These are phyloP conservation scores for Rhodocollybia butyracea DNA, from an alignment of 768 basidiomycete species.

Conservation along the genomic window DNA sequence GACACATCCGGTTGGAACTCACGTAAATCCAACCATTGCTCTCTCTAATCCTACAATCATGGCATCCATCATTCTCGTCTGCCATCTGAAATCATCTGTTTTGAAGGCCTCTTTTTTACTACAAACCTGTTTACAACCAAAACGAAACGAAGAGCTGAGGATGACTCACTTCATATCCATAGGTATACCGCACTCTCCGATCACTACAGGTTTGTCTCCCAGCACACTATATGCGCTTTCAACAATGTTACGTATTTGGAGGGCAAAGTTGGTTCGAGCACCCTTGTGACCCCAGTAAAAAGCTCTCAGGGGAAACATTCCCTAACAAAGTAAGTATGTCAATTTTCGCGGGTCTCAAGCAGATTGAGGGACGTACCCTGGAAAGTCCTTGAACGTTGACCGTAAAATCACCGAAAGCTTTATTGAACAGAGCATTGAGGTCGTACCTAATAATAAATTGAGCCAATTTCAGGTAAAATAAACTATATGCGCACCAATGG, in stretches of 20 bases:
- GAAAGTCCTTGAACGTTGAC: conserved; percentile 94
- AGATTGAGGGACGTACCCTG: conserved; percentile 42
- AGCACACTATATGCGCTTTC: conserved; percentile 64
- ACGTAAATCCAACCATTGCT: conserved; percentile 83
- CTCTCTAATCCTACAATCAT: conserved; percentile 81
- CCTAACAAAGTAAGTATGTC: conserved; percentile 39
- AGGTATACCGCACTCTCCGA: conserved; percentile 93
- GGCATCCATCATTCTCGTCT: conserved; percentile 92
- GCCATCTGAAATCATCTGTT: conserved; percentile 76
- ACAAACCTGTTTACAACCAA: background rate
- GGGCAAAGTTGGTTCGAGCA: conserved; percentile 74
- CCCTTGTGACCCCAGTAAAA: conserved; percentile 89
- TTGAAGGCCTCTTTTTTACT: conserved; percentile 72
- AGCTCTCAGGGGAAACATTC: conserved; percentile 76
- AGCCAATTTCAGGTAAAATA: conserved; percentile 29
- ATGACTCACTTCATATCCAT: conserved; percentile 92
- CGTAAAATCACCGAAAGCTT: conserved; percentile 79
- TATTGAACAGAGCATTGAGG: conserved; percentile 81
- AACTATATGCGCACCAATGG: conserved; percentile 55
- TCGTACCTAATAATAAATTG: conserved; percentile 67
- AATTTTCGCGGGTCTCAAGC: background rate
- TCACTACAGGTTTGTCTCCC: conserved; percentile 78
- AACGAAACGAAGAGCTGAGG: background rate
- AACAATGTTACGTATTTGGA: conserved; percentile 81
- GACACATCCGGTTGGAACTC: conserved; percentile 27